Percentiles rank a stretch among this genome's conserved stretches.
phyloP scores from a whole-genome alignment of 2,329 filamentous ascomycete genomes.

The Apiospora koreana region DNA sequence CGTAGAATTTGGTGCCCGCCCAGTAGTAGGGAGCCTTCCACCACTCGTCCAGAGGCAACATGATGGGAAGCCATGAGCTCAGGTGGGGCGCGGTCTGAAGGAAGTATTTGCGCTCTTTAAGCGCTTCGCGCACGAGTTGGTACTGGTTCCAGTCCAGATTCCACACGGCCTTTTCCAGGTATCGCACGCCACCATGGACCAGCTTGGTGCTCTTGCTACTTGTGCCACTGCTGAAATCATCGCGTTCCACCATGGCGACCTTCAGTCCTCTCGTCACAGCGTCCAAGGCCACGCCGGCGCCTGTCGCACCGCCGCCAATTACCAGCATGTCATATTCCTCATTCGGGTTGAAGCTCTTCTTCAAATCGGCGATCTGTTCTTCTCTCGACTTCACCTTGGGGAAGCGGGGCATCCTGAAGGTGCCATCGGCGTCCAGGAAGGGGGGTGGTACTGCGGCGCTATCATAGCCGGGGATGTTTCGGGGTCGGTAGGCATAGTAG shows the following conservation, averaged over 20 bases:
- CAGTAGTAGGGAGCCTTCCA: slow-evolving; percentile 79
- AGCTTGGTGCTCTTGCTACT: slow-evolving; percentile 77
- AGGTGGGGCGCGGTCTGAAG: slow-evolving; percentile 74
- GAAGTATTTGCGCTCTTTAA: slow-evolving; percentile 75
- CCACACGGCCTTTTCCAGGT: slow-evolving; percentile 75
- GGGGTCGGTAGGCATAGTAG: slow-evolving; percentile 63
- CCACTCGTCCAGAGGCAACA: slow-evolving; percentile 74
- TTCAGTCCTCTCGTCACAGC: slow-evolving; percentile 71
- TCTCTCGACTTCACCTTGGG: slow-evolving; percentile 62
- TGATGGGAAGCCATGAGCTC: slow-evolving; percentile 73
- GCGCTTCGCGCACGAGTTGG: slow-evolving; percentile 68
- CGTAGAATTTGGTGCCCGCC: slow-evolving; percentile 79
- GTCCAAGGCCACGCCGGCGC: slow-evolving; percentile 71
- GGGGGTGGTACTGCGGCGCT: slow-evolving; percentile 70
- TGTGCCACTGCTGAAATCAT: slow-evolving; percentile 73
- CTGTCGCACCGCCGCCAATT: slow-evolving; percentile 72
- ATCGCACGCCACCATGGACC: slow-evolving; percentile 75
- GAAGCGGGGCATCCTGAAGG: slow-evolving; percentile 67
- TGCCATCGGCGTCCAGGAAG: slow-evolving; percentile 67
- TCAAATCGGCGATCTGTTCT: slow-evolving; percentile 65
- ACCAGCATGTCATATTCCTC: slow-evolving; percentile 69
- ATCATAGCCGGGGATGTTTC: slow-evolving; percentile 71
- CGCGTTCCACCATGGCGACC: slow-evolving; percentile 70
- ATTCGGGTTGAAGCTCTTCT: slow-evolving; percentile 40
- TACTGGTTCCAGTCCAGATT: slow-evolving; percentile 76